Base-by-base conservation (phyloP, 2,329 filamentous ascomycete species). In the Nothophaeocryptopus gaeumannii region DNA sequence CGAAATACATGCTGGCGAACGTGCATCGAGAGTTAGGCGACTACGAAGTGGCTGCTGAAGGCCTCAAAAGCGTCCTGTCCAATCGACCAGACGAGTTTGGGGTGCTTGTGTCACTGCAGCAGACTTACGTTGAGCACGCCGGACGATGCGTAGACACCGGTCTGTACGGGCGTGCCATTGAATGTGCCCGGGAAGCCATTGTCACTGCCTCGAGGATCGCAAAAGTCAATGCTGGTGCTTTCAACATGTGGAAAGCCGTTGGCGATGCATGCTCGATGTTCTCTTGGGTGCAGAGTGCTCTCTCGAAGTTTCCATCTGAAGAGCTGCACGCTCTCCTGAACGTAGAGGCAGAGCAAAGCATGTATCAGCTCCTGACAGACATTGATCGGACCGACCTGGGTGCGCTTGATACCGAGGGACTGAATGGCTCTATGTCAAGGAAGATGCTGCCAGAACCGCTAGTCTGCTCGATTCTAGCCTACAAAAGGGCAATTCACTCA, bases 1-100 rank as follows among this genome's bases (percentile, higher is more conserved):
- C 91, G 7, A 89, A 89, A 65, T 96, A 96, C 69, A 95, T 99
- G 85, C 81, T 97, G 53, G 91, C 89, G 35, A 97, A 99, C 63
- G 88, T 99, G 47, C 89, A 90, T 68, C 83, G 91, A 46, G 92
- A 97, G 65, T 78, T 97, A 40, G 90, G 89, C n/a, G 85, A 95
- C 36, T 95, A 86, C 61, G 87, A 96, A 52, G 84, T 88, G 47
- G 88, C 93, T 0, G 87, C 95, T 51, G 68, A 74, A 20, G 81
- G 89, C 5, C 96, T 97, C 63, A 79, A 82, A 59, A 74, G 79
- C 9, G 89, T 97, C 7, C 77, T 95, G 40, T 71, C 76, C 15
- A 76, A 78, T 9, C 83, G 85, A 13, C 81, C 85, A 0, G 74
- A 77, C 14, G 93, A 99, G 65, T 87, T 92, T 62, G 93, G 93